Evolutionary conservation across 257 asterid genomes (phyloP).

Genomic region (Petrea volubilis): DNA sequence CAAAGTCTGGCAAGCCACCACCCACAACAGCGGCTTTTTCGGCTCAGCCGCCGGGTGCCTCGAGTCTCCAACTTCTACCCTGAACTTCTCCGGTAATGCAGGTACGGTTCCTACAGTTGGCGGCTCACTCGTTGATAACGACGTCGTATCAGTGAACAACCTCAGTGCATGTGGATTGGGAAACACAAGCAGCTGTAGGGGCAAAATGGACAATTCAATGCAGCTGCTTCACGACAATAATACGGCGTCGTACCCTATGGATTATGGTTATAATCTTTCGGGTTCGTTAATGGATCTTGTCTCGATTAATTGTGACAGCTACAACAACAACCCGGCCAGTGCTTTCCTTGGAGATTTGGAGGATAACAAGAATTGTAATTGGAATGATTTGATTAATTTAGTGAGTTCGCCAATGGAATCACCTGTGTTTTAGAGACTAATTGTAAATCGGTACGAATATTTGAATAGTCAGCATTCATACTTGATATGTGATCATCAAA

Average conservation of each 20-base stretch:
- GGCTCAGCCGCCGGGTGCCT: slow-evolving; percentile 17
- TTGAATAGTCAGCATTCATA: too few relatives aligned
- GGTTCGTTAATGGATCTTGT: slow-evolving; percentile 22
- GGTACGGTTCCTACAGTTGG: neutral
- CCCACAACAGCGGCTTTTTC: slow-evolving; percentile 29
- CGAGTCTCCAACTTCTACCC: slow-evolving; percentile 49
- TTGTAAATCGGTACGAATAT: too few relatives aligned
- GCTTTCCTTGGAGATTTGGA: slow-evolving; percentile 29
- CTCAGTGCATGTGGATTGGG: neutral
- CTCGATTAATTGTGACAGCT: slow-evolving; percentile 13
- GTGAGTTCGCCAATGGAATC: slow-evolving; percentile 35
- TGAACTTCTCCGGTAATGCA: slow-evolving; percentile 21
- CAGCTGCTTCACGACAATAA: slow-evolving; percentile 2
- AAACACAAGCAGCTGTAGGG: neutral
- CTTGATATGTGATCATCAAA: neutral
- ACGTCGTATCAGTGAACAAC: neutral
- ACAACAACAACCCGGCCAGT: neutral
- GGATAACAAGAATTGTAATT: slow-evolving; percentile 37
- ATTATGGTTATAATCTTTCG: neutral
- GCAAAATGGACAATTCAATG: slow-evolving; percentile 20
- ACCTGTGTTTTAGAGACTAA: slow-evolving; percentile 13
- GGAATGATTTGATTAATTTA: slow-evolving; percentile 45
- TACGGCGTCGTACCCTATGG: neutral
- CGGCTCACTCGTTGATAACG: neutral
- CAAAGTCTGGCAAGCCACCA: slow-evolving; percentile 47